These are phyloP conservation scores for Tylopilus balloui DNA, from an alignment of 768 basidiomycete species.

Conservation along the genomic window DNA sequence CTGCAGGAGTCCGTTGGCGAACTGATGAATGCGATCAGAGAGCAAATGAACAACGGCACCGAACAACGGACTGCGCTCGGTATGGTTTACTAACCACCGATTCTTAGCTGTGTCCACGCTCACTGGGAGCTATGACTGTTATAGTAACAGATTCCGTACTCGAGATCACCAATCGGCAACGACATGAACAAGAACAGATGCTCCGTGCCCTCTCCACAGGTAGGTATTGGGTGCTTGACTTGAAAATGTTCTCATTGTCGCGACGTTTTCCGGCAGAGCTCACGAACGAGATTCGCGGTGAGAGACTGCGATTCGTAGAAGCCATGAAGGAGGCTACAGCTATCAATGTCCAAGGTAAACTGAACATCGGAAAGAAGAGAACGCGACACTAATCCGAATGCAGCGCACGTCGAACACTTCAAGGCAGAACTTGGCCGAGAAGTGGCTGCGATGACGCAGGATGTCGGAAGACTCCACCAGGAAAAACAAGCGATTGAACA, in stretches of 20 bases:
- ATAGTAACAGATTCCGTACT: slow-evolving; percentile 56
- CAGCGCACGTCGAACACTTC: slow-evolving; percentile 85
- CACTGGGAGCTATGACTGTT: slow-evolving; percentile 6
- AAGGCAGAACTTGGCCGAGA: slow-evolving; percentile 76
- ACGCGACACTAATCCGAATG: slow-evolving; percentile 2
- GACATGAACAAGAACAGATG: slow-evolving; percentile 67
- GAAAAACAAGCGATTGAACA: slow-evolving; percentile 64
- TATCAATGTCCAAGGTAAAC: slow-evolving; percentile 75
- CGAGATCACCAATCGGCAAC: slow-evolving; percentile 62
- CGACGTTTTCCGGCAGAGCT: slow-evolving; percentile 47
- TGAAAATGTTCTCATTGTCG: background rate
- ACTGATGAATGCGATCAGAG: slow-evolving; percentile 37
- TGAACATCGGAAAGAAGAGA: background rate
- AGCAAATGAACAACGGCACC: slow-evolving; percentile 35
- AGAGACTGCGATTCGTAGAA: slow-evolving; percentile 81
- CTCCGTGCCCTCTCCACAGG: slow-evolving; percentile 63
- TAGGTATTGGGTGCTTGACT: slow-evolving; percentile 24
- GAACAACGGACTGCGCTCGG: slow-evolving; percentile 41
- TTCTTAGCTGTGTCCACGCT: slow-evolving; percentile 8
- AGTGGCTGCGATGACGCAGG: slow-evolving; percentile 68
- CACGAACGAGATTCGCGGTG: slow-evolving; percentile 79
- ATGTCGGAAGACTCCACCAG: slow-evolving; percentile 62
- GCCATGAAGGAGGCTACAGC: slow-evolving; percentile 94
- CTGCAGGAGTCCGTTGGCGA: slow-evolving; percentile 35
- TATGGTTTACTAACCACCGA: slow-evolving; percentile 17